These are phyloP conservation scores for Dittrichia graveolens DNA, from an alignment of 129 eudicot species.

Conservation along the genomic window DNA sequence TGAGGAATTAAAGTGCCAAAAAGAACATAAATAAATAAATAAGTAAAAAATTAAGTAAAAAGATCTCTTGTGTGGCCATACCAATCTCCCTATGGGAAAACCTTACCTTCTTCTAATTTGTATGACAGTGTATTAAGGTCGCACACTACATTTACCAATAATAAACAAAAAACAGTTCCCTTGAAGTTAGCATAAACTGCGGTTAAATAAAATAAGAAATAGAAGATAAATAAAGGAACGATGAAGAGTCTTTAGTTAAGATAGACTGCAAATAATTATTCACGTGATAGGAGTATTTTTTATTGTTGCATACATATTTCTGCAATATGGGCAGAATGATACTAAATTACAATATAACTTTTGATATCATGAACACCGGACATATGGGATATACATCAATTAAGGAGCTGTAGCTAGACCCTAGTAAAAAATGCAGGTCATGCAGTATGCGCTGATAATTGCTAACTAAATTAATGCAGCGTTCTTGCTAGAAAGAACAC, in stretches of 20 bases:
- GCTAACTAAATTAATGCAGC: background rate
- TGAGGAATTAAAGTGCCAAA: background rate
- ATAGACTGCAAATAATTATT: conserved; percentile 15
- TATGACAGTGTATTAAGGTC: too few relatives aligned
- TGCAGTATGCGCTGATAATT: conserved; percentile 7
- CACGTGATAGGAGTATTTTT: background rate
- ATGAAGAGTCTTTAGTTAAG: conserved; percentile 19
- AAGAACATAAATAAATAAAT: too few relatives aligned
- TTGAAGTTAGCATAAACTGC: background rate
- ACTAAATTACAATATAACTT: conserved; percentile 20
- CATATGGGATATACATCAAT: conserved; percentile 21
- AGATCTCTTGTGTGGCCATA: too few relatives aligned
- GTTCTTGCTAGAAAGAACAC: conserved; percentile 14
- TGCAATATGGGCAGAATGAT: conserved; percentile 10
- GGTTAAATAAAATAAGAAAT: background rate
- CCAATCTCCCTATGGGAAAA: too few relatives aligned
- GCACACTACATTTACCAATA: too few relatives aligned
- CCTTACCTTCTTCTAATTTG: too few relatives aligned
- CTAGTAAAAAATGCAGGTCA: conserved; percentile 32
- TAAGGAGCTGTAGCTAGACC: conserved; percentile 33
- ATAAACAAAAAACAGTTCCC: background rate
- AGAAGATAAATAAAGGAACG: background rate
- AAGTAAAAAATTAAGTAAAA: too few relatives aligned
- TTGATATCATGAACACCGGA: conserved; percentile 21
- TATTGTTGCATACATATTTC: conserved; percentile 31